A percentile compares a stretch with the other conserved stretches of the same genome.
Evolutionary conservation across 495 filamentous ascomycete species (phyloP).

Genomic region (Talaromyces trachyspermus): DNA sequence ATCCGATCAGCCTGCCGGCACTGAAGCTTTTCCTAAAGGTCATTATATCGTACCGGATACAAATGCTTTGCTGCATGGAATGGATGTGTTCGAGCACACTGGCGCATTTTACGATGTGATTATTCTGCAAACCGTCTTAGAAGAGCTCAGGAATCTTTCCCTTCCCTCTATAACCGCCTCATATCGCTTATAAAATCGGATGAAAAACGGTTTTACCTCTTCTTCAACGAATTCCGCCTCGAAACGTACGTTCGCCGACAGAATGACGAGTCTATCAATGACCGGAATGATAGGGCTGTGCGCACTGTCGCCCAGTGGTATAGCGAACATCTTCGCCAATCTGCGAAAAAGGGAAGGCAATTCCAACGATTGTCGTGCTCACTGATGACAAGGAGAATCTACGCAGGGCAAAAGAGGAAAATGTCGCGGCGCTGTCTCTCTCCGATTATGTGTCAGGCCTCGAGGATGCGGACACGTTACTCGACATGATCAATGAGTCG

Average conservation of each 20-base stretch:
- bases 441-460: constrained; percentile 74
- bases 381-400: constrained; percentile 88
- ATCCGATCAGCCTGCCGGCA: constrained; percentile 77
- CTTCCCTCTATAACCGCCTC: constrained; percentile 87
- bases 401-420: constrained; percentile 69
- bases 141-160: constrained; percentile 90
- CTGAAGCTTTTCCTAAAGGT: constrained; percentile 69
- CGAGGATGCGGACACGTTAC: constrained; percentile 70
- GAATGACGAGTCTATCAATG: constrained; percentile 83
- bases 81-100: constrained; percentile 92
- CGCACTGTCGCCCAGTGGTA: constrained; percentile 87
- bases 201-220: constrained; percentile 95
- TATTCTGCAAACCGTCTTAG: constrained; percentile 88
- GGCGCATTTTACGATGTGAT: constrained; percentile 92
- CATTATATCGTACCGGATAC: constrained; percentile 96
- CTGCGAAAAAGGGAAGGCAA: constrained; percentile 44
- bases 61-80: constrained; percentile 89
- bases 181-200: constrained; percentile 84
- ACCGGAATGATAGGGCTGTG: constrained; percentile 90
- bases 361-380: constrained; percentile 82
- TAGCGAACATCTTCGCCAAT: constrained; percentile 61
- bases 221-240: constrained; percentile 95
- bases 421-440: constrained; percentile 58
- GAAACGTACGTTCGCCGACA: constrained; percentile 79
- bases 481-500: constrained; percentile 90